These are phyloP conservation scores for Epicoccum sorghinum DNA, from an alignment of 2,329 filamentous ascomycete species.

Conservation along the genomic window DNA sequence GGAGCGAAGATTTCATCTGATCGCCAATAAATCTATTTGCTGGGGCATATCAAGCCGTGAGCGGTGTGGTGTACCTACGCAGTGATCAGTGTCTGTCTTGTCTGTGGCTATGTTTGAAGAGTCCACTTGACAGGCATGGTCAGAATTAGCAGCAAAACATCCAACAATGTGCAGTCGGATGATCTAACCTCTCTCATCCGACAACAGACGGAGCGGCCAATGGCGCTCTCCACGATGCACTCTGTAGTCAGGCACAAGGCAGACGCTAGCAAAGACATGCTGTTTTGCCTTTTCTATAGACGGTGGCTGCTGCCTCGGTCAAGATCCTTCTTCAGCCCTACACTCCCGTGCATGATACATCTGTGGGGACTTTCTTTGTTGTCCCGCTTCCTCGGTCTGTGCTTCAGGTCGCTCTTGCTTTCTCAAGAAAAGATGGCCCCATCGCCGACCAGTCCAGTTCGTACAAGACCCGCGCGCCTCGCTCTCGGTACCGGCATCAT, in stretches of 20 bases:
- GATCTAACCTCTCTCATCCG: not conserved
- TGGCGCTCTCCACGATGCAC: not conserved
- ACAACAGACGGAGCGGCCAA: not conserved
- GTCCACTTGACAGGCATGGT: too few species aligned
- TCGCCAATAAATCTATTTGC: too few species aligned
- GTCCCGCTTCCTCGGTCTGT: slow-evolving; percentile 8
- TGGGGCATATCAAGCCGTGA: too few species aligned
- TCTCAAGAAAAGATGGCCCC: slow-evolving; percentile 11
- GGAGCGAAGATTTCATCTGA: too few species aligned
- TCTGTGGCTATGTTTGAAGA: not conserved
- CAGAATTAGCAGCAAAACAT: too few species aligned
- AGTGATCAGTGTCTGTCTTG: not conserved
- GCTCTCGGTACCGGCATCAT: slow-evolving; percentile 19
- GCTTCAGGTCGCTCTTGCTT: slow-evolving; percentile 8
- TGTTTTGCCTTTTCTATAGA: not conserved
- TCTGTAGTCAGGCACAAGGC: not conserved
- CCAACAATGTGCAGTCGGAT: not conserved
- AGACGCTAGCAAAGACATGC: not conserved
- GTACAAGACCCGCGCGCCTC: slow-evolving; percentile 11
- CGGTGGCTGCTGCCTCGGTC: not conserved
- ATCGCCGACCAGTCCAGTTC: not conserved
- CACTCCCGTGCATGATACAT: slow-evolving; percentile 3
- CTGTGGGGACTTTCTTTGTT: not conserved
- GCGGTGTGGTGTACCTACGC: not conserved
- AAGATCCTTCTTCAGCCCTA: slow-evolving; percentile 11